phyloP scores from a whole-genome alignment of 345 rosid genomes.

The Triadica sebifera region DNA sequence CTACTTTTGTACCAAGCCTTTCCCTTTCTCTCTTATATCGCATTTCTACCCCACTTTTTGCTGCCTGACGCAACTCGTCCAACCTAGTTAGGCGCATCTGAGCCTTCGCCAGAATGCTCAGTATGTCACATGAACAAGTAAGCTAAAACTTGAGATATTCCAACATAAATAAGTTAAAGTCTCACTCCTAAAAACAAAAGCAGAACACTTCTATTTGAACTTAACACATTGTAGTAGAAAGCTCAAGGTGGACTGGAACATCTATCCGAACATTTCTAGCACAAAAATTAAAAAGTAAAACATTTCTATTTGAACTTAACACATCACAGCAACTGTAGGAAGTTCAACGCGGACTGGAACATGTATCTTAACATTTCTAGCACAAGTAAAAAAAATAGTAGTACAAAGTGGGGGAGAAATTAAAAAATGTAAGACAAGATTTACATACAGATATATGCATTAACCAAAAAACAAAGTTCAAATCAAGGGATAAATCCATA shows the following conservation, averaged over 20 bases:
- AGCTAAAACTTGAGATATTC: not conserved
- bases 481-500: not conserved
- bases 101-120: conserved; percentile 72
- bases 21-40: conserved; percentile 77
- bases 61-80: conserved; percentile 92
- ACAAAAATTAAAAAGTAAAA: not conserved
- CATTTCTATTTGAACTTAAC: not conserved
- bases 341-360: not conserved
- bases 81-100: conserved; percentile 80
- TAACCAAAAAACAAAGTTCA: not conserved
- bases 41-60: conserved; percentile 69
- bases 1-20: conserved; percentile 79
- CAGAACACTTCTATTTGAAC: not conserved
- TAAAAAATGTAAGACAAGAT: not conserved
- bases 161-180: too few relatives aligned
- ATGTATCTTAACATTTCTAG: not conserved
- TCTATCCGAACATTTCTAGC: not conserved
- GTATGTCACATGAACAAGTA: conserved; percentile 35
- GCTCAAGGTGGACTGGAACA: too few relatives aligned
- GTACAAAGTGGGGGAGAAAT: not conserved
- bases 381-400: not conserved
- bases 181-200: not conserved
- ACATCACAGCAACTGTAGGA: not conserved
- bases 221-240: not conserved
- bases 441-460: not conserved